Conservation (phyloP, 176 grass and related monocot genomes). For the Olyra latifolia region DNA sequence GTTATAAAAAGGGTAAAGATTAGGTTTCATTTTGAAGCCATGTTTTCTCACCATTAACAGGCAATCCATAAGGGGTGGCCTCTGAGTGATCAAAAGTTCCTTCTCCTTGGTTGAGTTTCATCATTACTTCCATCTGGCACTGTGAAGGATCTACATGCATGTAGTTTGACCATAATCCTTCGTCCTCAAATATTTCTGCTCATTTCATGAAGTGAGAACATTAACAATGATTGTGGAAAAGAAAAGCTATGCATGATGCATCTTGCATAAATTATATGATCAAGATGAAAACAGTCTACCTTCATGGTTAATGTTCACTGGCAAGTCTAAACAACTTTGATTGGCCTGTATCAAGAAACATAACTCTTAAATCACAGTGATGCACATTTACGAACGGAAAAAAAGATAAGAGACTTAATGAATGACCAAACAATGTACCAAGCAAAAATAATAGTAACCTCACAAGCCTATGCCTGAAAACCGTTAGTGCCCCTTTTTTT, state of each 20-base stretch:
- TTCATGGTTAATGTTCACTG: constrained; percentile 21
- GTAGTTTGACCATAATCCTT: constrained; percentile 39
- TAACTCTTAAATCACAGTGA: not conserved
- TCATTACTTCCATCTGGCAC: constrained; percentile 34
- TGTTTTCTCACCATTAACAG: constrained; percentile 31
- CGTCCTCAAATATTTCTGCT: constrained; percentile 24
- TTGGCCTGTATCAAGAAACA: constrained; percentile 40
- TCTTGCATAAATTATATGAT: not conserved
- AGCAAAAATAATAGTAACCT: not conserved
- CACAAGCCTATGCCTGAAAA: not conserved
- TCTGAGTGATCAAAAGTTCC: constrained; percentile 23
- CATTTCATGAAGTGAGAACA: constrained; percentile 5
- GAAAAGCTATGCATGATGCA: not conserved
- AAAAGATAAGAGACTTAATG: not conserved
- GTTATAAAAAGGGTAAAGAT: not conserved
- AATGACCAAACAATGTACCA: not conserved
- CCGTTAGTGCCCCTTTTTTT: too few relatives aligned
- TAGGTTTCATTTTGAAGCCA: not conserved
- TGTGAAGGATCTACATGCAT: constrained; percentile 29
- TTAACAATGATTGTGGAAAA: not conserved
- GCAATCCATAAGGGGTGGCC: constrained; percentile 4
- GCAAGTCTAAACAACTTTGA: constrained; percentile 33
- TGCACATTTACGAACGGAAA: not conserved
- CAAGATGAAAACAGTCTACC: constrained; percentile 38
- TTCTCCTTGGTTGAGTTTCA: constrained; percentile 30